phyloP scores from a whole-genome alignment of 495 filamentous ascomycete species.

The Aspergillus nanangensis region DNA sequence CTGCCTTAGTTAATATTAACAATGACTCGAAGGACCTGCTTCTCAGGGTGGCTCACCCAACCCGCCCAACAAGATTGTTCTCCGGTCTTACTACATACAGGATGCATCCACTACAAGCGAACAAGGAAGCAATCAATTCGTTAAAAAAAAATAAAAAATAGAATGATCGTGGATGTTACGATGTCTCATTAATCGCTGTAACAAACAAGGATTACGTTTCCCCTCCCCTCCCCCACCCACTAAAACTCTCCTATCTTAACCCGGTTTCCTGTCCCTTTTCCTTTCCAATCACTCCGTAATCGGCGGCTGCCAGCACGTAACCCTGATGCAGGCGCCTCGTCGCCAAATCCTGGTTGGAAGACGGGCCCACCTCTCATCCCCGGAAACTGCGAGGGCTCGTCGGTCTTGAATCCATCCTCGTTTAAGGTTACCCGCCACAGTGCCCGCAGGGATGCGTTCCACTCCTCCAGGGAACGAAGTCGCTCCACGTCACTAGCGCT shows the following conservation, averaged over 20 bases:
- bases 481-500: conserved; percentile 70
- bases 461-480: conserved; percentile 65
- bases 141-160: background rate
- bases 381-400: conserved; percentile 27
- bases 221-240: background rate
- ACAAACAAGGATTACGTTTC: conserved; percentile 1
- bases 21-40: too few species aligned
- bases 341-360: conserved; percentile 29
- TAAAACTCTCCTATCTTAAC: conserved; percentile 11
- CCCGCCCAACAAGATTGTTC: too few species aligned
- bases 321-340: conserved; percentile 24
- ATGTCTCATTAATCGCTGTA: conserved; percentile 1
- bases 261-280: conserved; percentile 17
- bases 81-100: too few species aligned
- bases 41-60: too few species aligned
- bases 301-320: conserved; percentile 18
- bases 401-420: conserved; percentile 66
- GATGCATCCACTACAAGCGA: background rate
- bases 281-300: conserved; percentile 21
- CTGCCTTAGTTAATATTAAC: too few species aligned
- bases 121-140: background rate
- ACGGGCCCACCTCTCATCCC: conserved; percentile 18
- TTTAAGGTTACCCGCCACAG: conserved; percentile 64
- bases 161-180: background rate
- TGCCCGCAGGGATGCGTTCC: conserved; percentile 61